phyloP scores from a whole-genome alignment of 257 asterid genomes.

The Asclepias syriaca region DNA sequence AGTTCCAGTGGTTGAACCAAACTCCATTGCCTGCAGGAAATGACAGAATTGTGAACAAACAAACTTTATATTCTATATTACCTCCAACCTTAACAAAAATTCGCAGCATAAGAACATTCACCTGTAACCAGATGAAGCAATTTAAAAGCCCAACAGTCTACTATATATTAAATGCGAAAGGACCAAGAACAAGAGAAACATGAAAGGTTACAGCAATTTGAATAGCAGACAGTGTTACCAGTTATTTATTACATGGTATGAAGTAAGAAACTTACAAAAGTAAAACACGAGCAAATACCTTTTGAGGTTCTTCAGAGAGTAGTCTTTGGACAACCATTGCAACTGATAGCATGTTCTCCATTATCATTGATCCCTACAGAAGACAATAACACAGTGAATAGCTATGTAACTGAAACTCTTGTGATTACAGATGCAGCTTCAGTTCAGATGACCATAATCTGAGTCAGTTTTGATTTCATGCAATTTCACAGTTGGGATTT shows the following conservation, averaged over 20 bases:
- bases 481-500: background rate
- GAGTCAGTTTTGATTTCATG: background rate
- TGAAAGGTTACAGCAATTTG: background rate
- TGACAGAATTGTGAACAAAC: background rate
- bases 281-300: conserved; percentile 37
- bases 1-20: conserved; percentile 47
- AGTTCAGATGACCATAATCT: background rate
- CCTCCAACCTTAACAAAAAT: background rate
- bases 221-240: background rate
- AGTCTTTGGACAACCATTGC: conserved; percentile 88
- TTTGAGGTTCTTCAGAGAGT: conserved; percentile 89
- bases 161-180: background rate
- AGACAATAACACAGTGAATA: background rate
- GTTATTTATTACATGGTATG: background rate
- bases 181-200: background rate
- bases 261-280: background rate
- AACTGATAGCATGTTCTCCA: conserved; percentile 68
- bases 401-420: background rate
- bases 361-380: conserved; percentile 61
- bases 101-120: background rate
- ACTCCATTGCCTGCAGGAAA: conserved; percentile 61
- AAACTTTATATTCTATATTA: background rate
- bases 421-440: background rate
- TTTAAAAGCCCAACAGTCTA: background rate
- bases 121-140: background rate